Evolutionary conservation across 2,329 filamentous ascomycete genomes (phyloP), one percentile per base, ranked within the genome.

Genomic region (Ramularia endophylla): DNA sequence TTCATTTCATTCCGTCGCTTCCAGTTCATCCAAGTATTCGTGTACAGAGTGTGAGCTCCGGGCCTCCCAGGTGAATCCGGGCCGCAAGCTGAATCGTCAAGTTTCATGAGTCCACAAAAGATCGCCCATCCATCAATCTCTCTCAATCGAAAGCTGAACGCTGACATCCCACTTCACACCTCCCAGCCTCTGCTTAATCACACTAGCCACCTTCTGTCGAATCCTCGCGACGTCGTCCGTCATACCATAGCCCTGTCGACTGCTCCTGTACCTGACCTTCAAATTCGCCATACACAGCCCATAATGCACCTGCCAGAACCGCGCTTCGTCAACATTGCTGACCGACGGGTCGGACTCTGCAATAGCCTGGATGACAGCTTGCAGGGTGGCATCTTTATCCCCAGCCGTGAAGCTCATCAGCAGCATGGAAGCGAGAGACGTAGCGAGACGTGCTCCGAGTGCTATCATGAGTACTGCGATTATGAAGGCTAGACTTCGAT

Each of bases 221-320:
- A 97, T 65, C 55, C 83, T 83, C 44, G 74, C 73, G 44, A 94
- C 69, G 5, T 81, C 77, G 11, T 83, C 78, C 15, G 34, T 38
- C 44, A 52, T 45, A 47, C 67, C 57, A 43, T 92, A 87, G 31
- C 85, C 81, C 33, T 65, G 70, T 4, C 81, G 83, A 48, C 67
- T 70, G 4, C 44, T 49, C 32, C 44, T 67, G 61, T 18, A 95
- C 77, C 81, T 77, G 15, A 98, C 66, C 63, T 87, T 94, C 52
- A 98, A 64, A 60, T 94, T 95, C 7, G 92, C 92, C 84, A 97
- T 94, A 59, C 88, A 94, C 29, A 97, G 72, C 2, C 90, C 89
- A 62, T 97, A 95, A 65, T 98, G 92, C 11, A 95, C 92, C 69
- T 98, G 92, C 92, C 92, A 98, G 65, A 98, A 95, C 60, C 88